These are phyloP conservation scores for Scedosporium dehoogii DNA, from an alignment of 2,329 filamentous ascomycete genomes.

Conservation along the genomic window DNA sequence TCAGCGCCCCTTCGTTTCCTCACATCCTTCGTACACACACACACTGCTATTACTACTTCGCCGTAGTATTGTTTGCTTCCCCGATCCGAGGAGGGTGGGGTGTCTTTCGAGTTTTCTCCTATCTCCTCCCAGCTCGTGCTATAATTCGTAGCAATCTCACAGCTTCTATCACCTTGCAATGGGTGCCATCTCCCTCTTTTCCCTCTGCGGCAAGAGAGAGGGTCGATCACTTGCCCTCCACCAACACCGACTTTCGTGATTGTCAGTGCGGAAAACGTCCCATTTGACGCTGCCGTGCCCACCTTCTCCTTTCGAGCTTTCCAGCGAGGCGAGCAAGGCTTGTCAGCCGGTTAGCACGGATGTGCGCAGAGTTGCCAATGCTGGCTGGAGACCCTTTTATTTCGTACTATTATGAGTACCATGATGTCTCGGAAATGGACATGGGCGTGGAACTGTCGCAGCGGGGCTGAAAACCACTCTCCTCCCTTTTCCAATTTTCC, in stretches of 20 bases:
- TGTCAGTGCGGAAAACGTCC: neutral
- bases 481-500: too few relatives aligned
- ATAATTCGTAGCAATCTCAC: neutral
- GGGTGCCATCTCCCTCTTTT: neutral
- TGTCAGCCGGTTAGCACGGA: neutral
- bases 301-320: neutral
- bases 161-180: neutral
- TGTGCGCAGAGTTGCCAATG: neutral
- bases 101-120: too few relatives aligned
- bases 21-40: too few relatives aligned
- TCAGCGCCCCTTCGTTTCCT: too few relatives aligned
- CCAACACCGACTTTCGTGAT: neutral
- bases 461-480: neutral
- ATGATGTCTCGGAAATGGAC: neutral
- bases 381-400: neutral
- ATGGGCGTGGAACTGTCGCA: neutral
- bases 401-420: neutral
- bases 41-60: too few relatives aligned
- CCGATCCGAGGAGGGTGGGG: too few relatives aligned
- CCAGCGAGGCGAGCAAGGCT: neutral
- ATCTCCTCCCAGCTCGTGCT: too few relatives aligned
- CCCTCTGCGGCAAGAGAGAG: neutral
- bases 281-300: neutral
- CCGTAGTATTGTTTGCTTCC: too few relatives aligned
- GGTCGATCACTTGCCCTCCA: neutral